Base-by-base conservation (phyloP, 371 early-diverging fungal genomes). In the Mortierella sp. region DNA sequence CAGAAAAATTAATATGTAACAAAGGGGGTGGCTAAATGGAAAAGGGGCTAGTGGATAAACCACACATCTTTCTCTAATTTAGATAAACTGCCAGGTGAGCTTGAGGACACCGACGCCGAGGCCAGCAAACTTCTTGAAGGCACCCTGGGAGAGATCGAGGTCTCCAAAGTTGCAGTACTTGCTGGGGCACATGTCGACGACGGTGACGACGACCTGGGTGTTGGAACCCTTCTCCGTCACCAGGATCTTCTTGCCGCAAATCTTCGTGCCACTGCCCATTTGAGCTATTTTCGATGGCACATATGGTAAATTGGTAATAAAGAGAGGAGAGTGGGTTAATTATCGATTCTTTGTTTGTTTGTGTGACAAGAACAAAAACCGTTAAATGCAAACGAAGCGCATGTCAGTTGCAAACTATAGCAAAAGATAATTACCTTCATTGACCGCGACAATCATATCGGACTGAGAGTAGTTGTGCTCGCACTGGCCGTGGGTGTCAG, bases 181-280 rank as follows among this genome's bases (percentile, higher is more conserved):
- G 46, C 72, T 63, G n/a, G 86, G 86, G 54, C 86, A 85, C 79
- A 82, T 82, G 16, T 82, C 86, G 14, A 82, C 86, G 35, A 85
- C 86, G 1, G 74, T 79, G 16, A 85, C 80, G 21, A 81, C 76
- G 2, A 85, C 86, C 60, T 70, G 8, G 12, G 65, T 65, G 32
- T 68, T 56, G n/a, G 74, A 74, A 1, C 77, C 81, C 74, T 81
- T 82, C 29, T 56, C 55, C 32, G 82, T 82, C 38, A 82, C 44
- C 2, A 73, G 70, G 32, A 85, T 71, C 76, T 81, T 84, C 27
- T 76, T 78, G 24, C 81, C 81, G 44, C 81, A 81, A 27, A 81
- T 43, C 21, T 46, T 77, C 71, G 74, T 84, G 63, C 78, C 84
- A 11, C 16, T 73, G 3, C 84, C 84, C 84, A 84, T 84, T 72